A percentile compares a stretch with the other conserved stretches of the same genome.
phyloP scores from a whole-genome alignment of 306 rosid genomes.

The Quercus wislizeni region DNA sequence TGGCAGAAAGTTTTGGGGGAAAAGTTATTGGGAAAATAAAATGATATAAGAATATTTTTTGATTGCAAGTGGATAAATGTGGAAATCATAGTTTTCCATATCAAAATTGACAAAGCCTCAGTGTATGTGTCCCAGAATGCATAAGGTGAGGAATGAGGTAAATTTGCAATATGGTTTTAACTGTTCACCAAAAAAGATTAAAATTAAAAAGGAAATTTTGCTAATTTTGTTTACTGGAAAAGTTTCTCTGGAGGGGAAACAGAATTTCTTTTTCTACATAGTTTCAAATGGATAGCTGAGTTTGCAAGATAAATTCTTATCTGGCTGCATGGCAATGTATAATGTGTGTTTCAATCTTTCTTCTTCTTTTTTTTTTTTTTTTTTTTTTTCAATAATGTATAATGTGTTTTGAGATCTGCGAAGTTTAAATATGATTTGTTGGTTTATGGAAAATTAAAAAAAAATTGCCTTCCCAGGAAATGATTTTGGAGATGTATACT shows the following conservation, averaged over 20 bases:
- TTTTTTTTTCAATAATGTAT: background rate
- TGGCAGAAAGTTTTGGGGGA: background rate
- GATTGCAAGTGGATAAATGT: background rate
- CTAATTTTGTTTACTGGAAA: background rate
- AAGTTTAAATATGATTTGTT: background rate
- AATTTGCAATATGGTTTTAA: background rate
- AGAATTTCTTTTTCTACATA: background rate
- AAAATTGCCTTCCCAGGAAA: background rate
- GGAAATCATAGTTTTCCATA: background rate
- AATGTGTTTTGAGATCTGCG: background rate
- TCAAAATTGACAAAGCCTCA: background rate
- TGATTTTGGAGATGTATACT: background rate
- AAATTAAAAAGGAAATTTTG: too few species aligned
- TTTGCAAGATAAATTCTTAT: slow-evolving; percentile 1
- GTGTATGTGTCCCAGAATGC: background rate
- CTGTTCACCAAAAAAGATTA: background rate
- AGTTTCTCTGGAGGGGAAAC: background rate
- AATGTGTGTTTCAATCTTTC: background rate
- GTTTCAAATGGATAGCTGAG: background rate
- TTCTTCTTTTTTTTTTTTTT: too few species aligned
- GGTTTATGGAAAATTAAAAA: background rate
- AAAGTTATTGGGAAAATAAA: background rate
- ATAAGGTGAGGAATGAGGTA: background rate
- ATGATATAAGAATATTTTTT: too few species aligned
- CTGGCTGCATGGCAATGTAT: background rate